Evolutionary conservation across 768 basidiomycete species (phyloP).

Genomic region (Mycena crocata): DNA sequence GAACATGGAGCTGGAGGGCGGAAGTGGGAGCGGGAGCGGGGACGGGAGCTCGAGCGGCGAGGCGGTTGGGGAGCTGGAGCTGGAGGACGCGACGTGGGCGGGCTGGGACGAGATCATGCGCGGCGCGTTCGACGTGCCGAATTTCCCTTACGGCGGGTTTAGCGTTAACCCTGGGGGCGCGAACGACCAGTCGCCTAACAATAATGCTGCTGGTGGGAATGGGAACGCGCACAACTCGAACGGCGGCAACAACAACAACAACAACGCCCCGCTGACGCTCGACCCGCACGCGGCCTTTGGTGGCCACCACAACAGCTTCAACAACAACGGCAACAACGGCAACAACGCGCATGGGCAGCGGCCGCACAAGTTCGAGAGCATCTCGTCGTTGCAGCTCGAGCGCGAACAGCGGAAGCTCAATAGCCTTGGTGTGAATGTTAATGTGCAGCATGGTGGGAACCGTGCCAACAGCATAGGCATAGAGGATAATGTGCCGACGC

Average conservation of each 20-base stretch:
- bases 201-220: background rate
- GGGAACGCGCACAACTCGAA: background rate
- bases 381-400: too few relatives aligned
- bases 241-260: background rate
- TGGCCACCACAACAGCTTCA: background rate
- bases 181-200: background rate
- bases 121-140: background rate
- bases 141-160: background rate
- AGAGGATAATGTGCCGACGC: background rate
- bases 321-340: constrained; percentile 24
- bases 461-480: background rate
- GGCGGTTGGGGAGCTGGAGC: background rate
- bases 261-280: constrained; percentile 22
- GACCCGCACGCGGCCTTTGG: constrained; percentile 28
- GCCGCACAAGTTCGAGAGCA: too few relatives aligned
- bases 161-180: background rate
- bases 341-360: background rate
- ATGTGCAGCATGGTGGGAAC: background rate
- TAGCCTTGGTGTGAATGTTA: too few relatives aligned
- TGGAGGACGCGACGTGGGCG: constrained; percentile 8
- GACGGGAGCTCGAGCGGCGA: background rate
- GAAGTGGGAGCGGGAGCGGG: background rate
- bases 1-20: background rate
- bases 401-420: too few relatives aligned
- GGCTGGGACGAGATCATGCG: constrained; percentile 29